Conservation (phyloP, 331 rosid genomes). For the Pyrus hybrid region DNA sequence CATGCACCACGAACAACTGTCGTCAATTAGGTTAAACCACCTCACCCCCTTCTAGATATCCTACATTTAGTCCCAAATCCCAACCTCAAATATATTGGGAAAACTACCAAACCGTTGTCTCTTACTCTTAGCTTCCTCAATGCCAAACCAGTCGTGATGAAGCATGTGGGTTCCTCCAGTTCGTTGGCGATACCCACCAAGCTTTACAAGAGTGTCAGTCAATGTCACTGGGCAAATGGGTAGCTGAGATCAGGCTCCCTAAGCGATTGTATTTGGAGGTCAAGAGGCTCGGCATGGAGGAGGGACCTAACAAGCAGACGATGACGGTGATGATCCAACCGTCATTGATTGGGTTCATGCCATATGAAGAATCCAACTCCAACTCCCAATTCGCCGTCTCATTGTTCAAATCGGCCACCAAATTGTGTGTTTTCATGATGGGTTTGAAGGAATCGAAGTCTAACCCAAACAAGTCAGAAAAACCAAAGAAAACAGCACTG, state of each 20-base stretch:
- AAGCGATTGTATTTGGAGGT: slow-evolving; percentile 75
- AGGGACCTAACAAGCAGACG: slow-evolving; percentile 46
- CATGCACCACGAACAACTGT: slow-evolving; percentile 9
- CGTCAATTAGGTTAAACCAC: slow-evolving; percentile 51
- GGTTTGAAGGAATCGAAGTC: too few species aligned
- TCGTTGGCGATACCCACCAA: slow-evolving; percentile 56
- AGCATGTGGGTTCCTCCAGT: slow-evolving; percentile 51
- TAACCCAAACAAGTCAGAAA: too few species aligned
- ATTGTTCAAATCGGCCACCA: too few species aligned
- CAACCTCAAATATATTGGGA: slow-evolving; percentile 4
- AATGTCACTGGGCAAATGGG: slow-evolving; percentile 97
- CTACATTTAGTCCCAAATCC: slow-evolving; percentile 40
- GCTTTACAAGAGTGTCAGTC: slow-evolving; percentile 89
- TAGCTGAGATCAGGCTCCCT: slow-evolving; percentile 86
- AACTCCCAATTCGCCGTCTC: too few species aligned
- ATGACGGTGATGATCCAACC: too few species aligned
- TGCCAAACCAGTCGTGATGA: slow-evolving; percentile 61
- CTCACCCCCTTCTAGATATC: slow-evolving; percentile 55
- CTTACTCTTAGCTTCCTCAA: slow-evolving; percentile 34
- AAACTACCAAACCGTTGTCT: neutral
- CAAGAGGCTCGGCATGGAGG: slow-evolving; percentile 83
- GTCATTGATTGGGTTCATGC: too few species aligned
- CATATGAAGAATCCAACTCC: too few species aligned
- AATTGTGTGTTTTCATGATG: too few species aligned
- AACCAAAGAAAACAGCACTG: too few species aligned